These are phyloP conservation scores for Ceratocystis eucalypticola DNA, from an alignment of 2,329 filamentous ascomycete genomes.

Conservation along the genomic window DNA sequence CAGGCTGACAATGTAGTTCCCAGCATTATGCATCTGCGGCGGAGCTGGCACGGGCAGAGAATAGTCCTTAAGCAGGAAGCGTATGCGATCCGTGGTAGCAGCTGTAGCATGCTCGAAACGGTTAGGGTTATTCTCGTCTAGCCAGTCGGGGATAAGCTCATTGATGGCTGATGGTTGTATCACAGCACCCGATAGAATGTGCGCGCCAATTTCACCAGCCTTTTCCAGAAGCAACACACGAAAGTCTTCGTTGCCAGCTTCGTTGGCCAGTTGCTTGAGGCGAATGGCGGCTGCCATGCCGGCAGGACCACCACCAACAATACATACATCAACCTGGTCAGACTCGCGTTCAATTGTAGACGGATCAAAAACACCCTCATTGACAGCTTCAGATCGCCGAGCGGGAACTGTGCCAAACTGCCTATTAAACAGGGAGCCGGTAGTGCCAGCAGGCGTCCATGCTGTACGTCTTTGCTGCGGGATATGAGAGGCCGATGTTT, in stretches of 20 bases:
- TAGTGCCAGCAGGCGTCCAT: conserved; percentile 20
- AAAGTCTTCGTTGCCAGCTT: conserved; percentile 91
- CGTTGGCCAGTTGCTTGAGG: conserved; percentile 88
- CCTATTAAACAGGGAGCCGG: conserved; percentile 4
- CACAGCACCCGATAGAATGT: conserved; percentile 91
- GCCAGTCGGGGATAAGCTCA: conserved; percentile 88
- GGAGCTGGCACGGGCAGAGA: conserved; percentile 73
- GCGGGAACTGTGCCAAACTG: conserved; percentile 19
- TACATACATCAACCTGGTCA: conserved; percentile 91
- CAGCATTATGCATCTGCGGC: conserved; percentile 95
- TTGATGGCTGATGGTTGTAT: conserved; percentile 79
- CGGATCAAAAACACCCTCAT: conserved; percentile 49
- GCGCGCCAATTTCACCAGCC: conserved; percentile 83
- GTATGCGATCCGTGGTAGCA: conserved; percentile 75
- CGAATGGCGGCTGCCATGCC: conserved; percentile 87
- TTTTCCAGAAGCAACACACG: conserved; percentile 88
- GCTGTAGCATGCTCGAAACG: conserved; percentile 80
- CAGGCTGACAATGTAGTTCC: conserved; percentile 92
- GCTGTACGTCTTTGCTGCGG: conserved; percentile 16
- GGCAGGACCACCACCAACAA: conserved; percentile 89
- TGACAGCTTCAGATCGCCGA: conserved; percentile 22
- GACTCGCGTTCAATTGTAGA: conserved; percentile 65
- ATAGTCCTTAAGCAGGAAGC: conserved; percentile 72
- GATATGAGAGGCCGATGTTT: not conserved
- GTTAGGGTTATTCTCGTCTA: conserved; percentile 72